Base-by-base conservation (phyloP, 2,329 filamentous ascomycete genomes). In the Mycogone perniciosa region DNA sequence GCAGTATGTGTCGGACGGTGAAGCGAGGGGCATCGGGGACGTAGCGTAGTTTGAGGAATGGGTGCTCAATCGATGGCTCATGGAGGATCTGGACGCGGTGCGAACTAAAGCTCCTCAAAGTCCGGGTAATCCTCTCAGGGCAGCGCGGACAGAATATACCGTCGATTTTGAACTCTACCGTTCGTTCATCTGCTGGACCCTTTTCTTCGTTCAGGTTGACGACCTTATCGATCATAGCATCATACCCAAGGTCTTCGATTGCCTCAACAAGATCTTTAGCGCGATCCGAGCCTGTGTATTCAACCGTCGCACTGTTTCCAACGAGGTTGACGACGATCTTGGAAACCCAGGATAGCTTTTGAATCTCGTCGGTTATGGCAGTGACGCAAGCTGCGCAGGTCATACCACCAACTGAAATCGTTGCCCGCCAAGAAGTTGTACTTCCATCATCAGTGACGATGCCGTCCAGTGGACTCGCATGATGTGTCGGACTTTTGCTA, bases 91-190 rank as follows among this genome's bases (percentile, higher is more conserved):
- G 68, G 1, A 88, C 64, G 1, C 68, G 62, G 10, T 68, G 62
- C 6, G 71, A 70, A 7, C 72, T 71, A 57, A 85, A 80, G 2
- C 75, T 71, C 5, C 69, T 69, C 10, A 89, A 66, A 3, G 74
- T 77, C 34, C 71, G 72, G 13, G 71, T 64, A 31, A 88, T 76
- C 30, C 80, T 73, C 4, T 74, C 71, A 1, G 86, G 84, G 58
- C 87, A 91, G 60, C 87, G 81, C 10, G 78, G 74, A 66, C 88
- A 91, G 66, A 86, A 89, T 70, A 91, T 84, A 44, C 88, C 88
- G 45, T 86, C 77, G 44, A 92, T 72, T 37, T 68, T 68, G 51
- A 91, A 81, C 50, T 84, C 78, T 2, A 89, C 76, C 1, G 80
- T 81, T 43, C 86, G 73, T 46, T 73, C 64, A 43, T 67, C 52